Conservation (phyloP, 2,329 filamentous ascomycete genomes). For the Apiospora rasikravindrae region DNA sequence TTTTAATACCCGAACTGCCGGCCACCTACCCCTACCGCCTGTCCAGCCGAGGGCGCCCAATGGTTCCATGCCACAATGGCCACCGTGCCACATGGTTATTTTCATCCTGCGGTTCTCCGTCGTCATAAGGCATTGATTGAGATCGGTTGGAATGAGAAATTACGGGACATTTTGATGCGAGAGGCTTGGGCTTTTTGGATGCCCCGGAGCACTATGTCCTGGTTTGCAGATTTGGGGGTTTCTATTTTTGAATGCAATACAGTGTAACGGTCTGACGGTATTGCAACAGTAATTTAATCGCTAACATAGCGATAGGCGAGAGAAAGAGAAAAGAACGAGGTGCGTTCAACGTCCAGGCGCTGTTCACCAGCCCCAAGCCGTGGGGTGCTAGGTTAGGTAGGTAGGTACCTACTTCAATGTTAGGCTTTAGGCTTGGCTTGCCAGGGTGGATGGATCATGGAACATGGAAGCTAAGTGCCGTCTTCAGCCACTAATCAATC, state of each 20-base stretch:
- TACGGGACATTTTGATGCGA: not conserved
- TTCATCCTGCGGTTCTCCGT: not conserved
- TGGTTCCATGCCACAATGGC: conserved; percentile 3
- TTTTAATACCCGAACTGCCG: not conserved
- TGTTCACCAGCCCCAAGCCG: not conserved
- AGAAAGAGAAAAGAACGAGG: not conserved
- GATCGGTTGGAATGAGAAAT: not conserved
- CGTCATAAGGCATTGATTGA: not conserved
- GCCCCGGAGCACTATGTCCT: not conserved
- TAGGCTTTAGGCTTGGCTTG: not conserved
- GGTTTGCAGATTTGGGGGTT: not conserved
- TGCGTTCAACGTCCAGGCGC: not conserved
- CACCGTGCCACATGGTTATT: conserved; percentile 15
- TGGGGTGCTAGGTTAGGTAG: not conserved
- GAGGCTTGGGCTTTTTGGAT: not conserved
- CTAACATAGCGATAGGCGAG: not conserved
- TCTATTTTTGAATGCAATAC: not conserved
- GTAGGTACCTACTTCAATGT: too few species aligned
- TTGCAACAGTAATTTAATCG: not conserved
- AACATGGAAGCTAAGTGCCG: not conserved
- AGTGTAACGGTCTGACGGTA: not conserved
- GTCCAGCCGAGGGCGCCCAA: not conserved
- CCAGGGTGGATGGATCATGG: not conserved
- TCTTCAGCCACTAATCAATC: conserved; percentile 2
- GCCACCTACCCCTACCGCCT: not conserved